Percentiles rank a stretch among this genome's conserved stretches.
These are phyloP conservation scores for Hypoxylon sp. DNA, from an alignment of 2,329 filamentous ascomycete genomes.

Conservation along the genomic window DNA sequence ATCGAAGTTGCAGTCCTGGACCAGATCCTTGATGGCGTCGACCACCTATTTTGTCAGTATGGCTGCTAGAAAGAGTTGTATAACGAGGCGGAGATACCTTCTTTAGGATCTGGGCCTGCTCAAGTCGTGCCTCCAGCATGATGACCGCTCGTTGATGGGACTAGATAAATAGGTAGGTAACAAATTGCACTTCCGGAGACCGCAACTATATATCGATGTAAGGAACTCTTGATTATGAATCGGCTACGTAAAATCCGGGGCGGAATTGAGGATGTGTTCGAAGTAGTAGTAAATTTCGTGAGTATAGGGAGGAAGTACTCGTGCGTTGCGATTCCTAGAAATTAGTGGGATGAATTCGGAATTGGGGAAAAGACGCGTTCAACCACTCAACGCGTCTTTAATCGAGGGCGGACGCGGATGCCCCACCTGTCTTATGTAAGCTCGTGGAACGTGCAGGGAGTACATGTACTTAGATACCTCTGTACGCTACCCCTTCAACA, in stretches of 20 bases:
- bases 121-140: conserved; percentile 97
- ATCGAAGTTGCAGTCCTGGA: conserved; percentile 99
- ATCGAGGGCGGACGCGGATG: conserved; percentile 36
- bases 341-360: conserved; percentile 41
- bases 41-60: conserved; percentile 75
- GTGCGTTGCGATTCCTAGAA: conserved; percentile 15
- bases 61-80: background rate
- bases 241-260: background rate
- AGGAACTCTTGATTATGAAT: background rate
- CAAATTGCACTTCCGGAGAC: background rate
- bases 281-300: conserved; percentile 13
- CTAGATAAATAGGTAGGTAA: background rate
- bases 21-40: conserved; percentile 98
- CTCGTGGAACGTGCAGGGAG: background rate
- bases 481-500: too few relatives aligned
- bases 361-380: conserved; percentile 36
- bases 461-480: background rate
- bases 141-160: conserved; percentile 52
- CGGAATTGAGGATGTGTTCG: conserved; percentile 13
- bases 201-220: background rate
- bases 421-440: conserved; percentile 31
- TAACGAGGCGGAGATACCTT: conserved; percentile 72
- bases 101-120: conserved; percentile 94
- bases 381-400: conserved; percentile 39
- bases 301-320: conserved; percentile 3